Evolutionary conservation across 768 basidiomycete genomes (phyloP), one percentile per base, ranked within the genome.

Genomic region (Boletus pseudo-olivaceus): DNA sequence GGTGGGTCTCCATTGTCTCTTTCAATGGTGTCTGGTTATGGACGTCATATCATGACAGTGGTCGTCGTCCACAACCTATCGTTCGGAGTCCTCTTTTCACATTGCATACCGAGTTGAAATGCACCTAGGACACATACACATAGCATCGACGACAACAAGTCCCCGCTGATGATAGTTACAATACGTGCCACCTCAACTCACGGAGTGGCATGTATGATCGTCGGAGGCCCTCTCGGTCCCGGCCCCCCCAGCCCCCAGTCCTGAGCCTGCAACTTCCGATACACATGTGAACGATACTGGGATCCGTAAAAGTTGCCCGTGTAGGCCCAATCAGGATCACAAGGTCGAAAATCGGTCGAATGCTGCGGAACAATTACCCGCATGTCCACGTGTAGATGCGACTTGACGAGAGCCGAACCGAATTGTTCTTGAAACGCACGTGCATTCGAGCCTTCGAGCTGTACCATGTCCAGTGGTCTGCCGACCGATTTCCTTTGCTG

Each of bases 401-500:
- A 60, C 51, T 71, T 71, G 57, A 54, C 43, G 29, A 70, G 62
- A 33, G 58, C 60, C 34, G 53, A 55, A 12, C 54, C 30, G 19
- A 70, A 59, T 10, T 64, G 62, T 32, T 68, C 64, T 47, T 70
- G 64, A n/a, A 70, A 71, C 38, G 56, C 51, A 14, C 37, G 49
- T 7, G 60, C 60, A 26, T 58, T 58, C 10, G 47, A 23, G 10
- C 68, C 68, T 29, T 71, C 70, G 12, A 70, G 55, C n/a, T 62
- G 68, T 15, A 70, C 33, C 37, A 62, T 20, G 10, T 43, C 51
- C 20, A 70, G 50, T n/a, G 68, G 60, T 41, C 47, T 62, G 32
- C 70, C 70, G 29, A 71, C 70, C 2, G 60, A 54, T 46, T 63
- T 66, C 56, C 68, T 59, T 51, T 72, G 68, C 32, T 66, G 67